Percentiles rank a stretch among this genome's conserved stretches.
phyloP scores from a whole-genome alignment of 2,329 filamentous ascomycete genomes.

The Hirsutella thompsonii region DNA sequence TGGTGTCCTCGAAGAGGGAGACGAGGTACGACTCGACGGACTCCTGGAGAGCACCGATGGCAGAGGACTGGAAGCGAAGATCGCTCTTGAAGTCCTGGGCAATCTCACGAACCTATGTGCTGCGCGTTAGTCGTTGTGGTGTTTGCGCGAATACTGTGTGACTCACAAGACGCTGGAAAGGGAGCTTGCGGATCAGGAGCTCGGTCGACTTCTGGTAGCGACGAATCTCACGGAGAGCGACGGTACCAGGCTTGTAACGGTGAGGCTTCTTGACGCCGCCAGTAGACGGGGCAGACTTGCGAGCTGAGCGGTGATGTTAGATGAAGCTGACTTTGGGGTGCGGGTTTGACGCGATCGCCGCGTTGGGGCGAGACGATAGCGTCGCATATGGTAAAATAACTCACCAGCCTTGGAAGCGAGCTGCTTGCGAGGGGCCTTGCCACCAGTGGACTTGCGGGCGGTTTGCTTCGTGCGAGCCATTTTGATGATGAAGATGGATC shows the following conservation, averaged over 20 bases:
- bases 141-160: slow-evolving; percentile 3
- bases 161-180: slow-evolving; percentile 84
- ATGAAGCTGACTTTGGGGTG: not conserved
- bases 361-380: not conserved
- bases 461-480: slow-evolving; percentile 57
- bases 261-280: slow-evolving; percentile 96
- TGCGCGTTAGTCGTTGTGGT: not conserved
- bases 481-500: slow-evolving; percentile 24
- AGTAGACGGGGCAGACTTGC: slow-evolving; percentile 95
- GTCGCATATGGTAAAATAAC: slow-evolving; percentile 2
- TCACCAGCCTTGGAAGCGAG: slow-evolving; percentile 87
- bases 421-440: slow-evolving; percentile 83
- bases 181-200: slow-evolving; percentile 91
- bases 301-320: slow-evolving; percentile 29
- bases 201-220: slow-evolving; percentile 97
- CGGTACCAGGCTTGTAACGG: slow-evolving; percentile 81
- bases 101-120: slow-evolving; percentile 68
- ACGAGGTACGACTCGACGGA: slow-evolving; percentile 98
- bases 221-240: slow-evolving; percentile 97
- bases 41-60: slow-evolving; percentile 95
- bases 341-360: not conserved
- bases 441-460: slow-evolving; percentile 66
- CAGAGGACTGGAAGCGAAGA: slow-evolving; percentile 94
- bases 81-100: slow-evolving; percentile 92
- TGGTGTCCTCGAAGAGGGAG: slow-evolving; percentile 96